Conservation (phyloP, 2,329 filamentous ascomycete species). For the Ceratocystis diversiconidia region DNA sequence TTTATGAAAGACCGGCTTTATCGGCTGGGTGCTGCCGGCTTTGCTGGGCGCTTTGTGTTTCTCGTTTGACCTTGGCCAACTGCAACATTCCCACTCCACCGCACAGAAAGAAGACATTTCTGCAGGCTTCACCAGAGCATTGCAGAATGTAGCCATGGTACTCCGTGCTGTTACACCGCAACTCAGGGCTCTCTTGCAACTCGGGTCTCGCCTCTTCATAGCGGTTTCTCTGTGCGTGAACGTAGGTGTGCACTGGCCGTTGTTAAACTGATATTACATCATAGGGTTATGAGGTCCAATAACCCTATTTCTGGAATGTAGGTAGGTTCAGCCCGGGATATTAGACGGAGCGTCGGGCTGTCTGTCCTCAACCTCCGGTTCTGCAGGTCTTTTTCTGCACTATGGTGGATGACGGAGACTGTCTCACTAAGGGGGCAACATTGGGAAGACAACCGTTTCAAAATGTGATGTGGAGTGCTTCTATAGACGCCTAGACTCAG, state of each 20-base stretch:
- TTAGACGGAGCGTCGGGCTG: background rate
- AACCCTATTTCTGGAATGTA: background rate
- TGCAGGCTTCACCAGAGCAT: background rate
- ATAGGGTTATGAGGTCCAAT: background rate
- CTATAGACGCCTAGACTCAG: constrained; percentile 3
- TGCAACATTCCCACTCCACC: background rate
- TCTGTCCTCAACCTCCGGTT: background rate
- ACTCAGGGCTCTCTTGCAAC: background rate
- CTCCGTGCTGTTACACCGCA: background rate
- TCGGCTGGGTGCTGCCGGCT: background rate
- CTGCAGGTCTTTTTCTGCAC: background rate
- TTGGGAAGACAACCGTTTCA: background rate
- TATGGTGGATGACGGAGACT: background rate
- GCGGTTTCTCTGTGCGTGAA: background rate
- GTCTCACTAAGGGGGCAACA: background rate
- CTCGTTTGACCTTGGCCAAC: background rate
- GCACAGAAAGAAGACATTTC: background rate
- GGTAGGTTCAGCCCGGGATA: background rate
- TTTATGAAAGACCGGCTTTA: background rate
- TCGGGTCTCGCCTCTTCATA: background rate
- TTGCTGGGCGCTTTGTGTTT: background rate
- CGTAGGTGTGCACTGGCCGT: no score
- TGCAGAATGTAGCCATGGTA: background rate
- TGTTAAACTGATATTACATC: no score
- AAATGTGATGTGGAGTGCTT: background rate